These are phyloP conservation scores for Aspergillus ochraceoroseus DNA, from an alignment of 2,329 filamentous ascomycete species.

Conservation along the genomic window DNA sequence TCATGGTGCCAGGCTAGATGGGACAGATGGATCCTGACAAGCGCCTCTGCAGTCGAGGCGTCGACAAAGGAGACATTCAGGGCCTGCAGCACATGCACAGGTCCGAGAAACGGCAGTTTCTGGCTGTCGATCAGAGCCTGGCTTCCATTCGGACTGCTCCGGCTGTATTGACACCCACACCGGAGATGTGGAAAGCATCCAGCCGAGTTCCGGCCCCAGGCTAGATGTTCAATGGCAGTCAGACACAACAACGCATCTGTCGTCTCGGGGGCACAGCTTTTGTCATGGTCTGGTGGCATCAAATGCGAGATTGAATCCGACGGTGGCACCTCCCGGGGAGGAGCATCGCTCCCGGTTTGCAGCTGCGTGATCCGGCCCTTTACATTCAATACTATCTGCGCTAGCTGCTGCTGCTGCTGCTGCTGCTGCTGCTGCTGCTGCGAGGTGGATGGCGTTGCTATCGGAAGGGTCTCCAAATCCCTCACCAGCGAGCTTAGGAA, in stretches of 20 bases:
- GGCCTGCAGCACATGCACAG: not conserved
- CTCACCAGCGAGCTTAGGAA: conserved; percentile 23
- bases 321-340: not conserved
- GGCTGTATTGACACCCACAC: conserved; percentile 27
- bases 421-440: too few species aligned
- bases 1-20: conserved; percentile 28
- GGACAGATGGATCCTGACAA: conserved; percentile 23
- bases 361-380: conserved; percentile 22
- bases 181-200: conserved; percentile 35
- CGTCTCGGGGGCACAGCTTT: too few species aligned
- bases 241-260: too few species aligned
- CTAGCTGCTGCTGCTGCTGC: too few species aligned
- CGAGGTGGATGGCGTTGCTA: conserved; percentile 1
- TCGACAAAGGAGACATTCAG: conserved; percentile 13
- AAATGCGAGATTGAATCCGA: too few species aligned
- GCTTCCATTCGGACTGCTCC: conserved; percentile 8
- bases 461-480: conserved; percentile 19
- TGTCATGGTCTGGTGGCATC: too few species aligned
- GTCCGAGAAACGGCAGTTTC: too few species aligned
- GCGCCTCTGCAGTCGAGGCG: conserved; percentile 21
- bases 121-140: not conserved
- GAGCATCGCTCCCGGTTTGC: conserved; percentile 18
- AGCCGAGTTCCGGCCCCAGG: conserved; percentile 37
- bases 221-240: conserved; percentile 32
- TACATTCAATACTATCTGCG: conserved; percentile 8